Evolutionary conservation across 2,329 filamentous ascomycete genomes (phyloP), one percentile per base, ranked within the genome.

Genomic region (Alternaria consortialis): DNA sequence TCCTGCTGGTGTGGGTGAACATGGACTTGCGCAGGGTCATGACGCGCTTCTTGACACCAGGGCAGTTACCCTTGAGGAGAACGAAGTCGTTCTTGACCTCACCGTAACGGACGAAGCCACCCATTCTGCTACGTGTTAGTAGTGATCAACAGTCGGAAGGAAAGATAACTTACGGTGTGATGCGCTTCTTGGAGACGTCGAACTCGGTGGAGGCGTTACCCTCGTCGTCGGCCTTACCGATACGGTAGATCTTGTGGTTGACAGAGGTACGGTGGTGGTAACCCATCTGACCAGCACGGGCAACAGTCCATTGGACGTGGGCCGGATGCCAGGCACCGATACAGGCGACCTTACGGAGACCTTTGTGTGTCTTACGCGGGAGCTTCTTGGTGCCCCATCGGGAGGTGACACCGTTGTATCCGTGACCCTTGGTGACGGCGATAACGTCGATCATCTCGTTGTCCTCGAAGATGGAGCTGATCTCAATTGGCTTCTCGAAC

Each of bases 371-470:
- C 93, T 99, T 99, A 83, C 95, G 93, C 77, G 95, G 95, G 80
- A 99, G 93, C 93, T 98, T 99, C 92, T 97, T 99, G 87, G 95
- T 99, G 79, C 95, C 95, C 95, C 95, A 99, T 86, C 95, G 90
- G 84, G 90, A 87, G 73, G 95, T 99, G 79, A 99, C 95, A 91
- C 95, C 95, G 83, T 88, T 87, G 91, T 92, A 98, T 83, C 95
- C 95, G 88, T 98, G 93, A 88, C 95, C 95, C 91, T 97, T 98
- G 88, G 95, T 99, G 82, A 99, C 94, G 81, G 94, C 95, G 79
- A 99, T 97, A 82, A 96, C 91, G 82, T 99, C 95, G 79, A 99
- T 96, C 88, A 99, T 91, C 92, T 99, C 95, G 82, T 99, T 93
- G 88, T 96, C 90, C 91, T 99, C 95, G 85, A 99, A 99, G 87